These are phyloP conservation scores for Oemleria cerasiformis DNA, from an alignment of 306 rosid genomes.

Conservation along the genomic window DNA sequence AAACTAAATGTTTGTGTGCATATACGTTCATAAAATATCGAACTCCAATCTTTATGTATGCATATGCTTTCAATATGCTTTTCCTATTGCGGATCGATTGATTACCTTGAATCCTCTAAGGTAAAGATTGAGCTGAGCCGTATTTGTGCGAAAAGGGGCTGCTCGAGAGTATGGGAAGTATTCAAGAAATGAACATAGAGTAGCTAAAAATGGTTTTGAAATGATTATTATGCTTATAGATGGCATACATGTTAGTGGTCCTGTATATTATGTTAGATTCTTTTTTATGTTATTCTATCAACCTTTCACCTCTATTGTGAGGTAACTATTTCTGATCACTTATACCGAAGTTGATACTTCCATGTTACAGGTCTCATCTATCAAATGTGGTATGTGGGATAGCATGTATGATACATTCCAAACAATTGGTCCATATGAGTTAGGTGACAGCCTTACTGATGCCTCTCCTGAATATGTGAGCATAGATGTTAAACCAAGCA, in stretches of 20 bases:
- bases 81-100: not conserved
- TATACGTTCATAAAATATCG: too few relatives aligned
- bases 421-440: conserved; percentile 41
- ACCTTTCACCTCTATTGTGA: not conserved
- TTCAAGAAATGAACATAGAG: not conserved
- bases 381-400: conserved; percentile 80
- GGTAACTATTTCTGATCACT: conserved; percentile 15
- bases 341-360: conserved; percentile 2
- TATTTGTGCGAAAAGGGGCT: not conserved
- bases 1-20: too few relatives aligned
- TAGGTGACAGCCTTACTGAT: conserved; percentile 31
- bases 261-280: not conserved
- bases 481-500: conserved; percentile 62
- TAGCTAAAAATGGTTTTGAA: not conserved
- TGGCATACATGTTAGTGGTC: not conserved
- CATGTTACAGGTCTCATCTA: conserved; percentile 60
- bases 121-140: not conserved
- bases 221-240: not conserved
- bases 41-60: not conserved
- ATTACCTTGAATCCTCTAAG: not conserved
- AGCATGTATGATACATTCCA: conserved; percentile 80
- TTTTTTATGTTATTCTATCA: not conserved
- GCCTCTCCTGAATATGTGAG: conserved; percentile 45
- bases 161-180: not conserved
- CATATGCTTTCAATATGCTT: not conserved